Conservation (phyloP, 805 yeast genomes). For the Sugiyamaella smithiae region DNA sequence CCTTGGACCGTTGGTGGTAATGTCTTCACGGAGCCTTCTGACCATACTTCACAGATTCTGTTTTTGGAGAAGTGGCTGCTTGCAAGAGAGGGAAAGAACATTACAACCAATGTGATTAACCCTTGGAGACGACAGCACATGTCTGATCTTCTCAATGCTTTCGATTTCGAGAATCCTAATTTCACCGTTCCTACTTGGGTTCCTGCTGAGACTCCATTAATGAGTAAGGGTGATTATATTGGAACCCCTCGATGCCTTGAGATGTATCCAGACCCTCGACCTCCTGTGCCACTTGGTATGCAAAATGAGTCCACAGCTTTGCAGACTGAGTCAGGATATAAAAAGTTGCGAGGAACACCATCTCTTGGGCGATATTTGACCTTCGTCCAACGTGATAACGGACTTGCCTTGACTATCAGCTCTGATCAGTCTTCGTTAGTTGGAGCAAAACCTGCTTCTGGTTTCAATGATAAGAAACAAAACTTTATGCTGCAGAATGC, state of each 20-base stretch:
- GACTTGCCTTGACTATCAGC: neutral
- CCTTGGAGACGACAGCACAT: constrained; percentile 28
- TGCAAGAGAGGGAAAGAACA: constrained; percentile 17
- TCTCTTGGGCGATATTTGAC: constrained; percentile 29
- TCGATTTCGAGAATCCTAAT: constrained; percentile 25
- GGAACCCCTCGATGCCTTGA: constrained; percentile 15
- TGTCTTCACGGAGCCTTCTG: constrained; percentile 27
- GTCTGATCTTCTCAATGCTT: constrained; percentile 24
- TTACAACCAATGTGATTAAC: constrained; percentile 17
- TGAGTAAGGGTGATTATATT: constrained; percentile 12
- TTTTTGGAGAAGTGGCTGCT: constrained; percentile 27
- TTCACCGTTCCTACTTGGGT: constrained; percentile 17
- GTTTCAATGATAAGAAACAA: neutral
- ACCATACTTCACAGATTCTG: constrained; percentile 29
- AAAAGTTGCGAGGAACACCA: constrained; percentile 24
- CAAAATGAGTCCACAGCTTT: constrained; percentile 20
- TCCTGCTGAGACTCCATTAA: constrained; percentile 17
- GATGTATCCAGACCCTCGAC: constrained; percentile 13
- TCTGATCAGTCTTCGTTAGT: neutral
- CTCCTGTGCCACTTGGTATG: constrained; percentile 27
- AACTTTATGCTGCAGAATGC: neutral
- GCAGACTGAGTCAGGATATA: constrained; percentile 25
- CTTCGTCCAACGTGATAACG: neutral
- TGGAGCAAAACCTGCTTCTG: neutral
- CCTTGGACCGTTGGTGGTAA: constrained; percentile 30